Percentiles rank a stretch among this genome's conserved stretches.
These are phyloP conservation scores for Lathyrus aphaca DNA, from an alignment of 306 rosid species.

Conservation along the genomic window DNA sequence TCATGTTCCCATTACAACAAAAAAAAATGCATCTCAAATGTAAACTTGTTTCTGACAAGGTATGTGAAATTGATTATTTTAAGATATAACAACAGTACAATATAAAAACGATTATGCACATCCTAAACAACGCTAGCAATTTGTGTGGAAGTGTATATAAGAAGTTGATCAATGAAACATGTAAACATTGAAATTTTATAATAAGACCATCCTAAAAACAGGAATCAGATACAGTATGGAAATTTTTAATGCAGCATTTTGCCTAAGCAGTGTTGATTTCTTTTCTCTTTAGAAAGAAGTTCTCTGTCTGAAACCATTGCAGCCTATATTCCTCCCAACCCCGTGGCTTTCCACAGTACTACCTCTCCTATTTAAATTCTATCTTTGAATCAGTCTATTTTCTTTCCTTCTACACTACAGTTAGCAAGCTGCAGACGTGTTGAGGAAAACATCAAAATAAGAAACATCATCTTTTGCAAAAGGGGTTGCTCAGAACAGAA, in stretches of 20 bases:
- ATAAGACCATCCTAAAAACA: background rate
- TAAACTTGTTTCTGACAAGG: constrained; percentile 28
- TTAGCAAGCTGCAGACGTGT: background rate
- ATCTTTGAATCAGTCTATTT: background rate
- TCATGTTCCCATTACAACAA: background rate
- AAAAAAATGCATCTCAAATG: constrained; percentile 10
- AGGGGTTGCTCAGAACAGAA: constrained; percentile 8
- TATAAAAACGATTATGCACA: background rate
- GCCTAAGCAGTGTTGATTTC: constrained; percentile 15
- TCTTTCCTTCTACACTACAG: background rate
- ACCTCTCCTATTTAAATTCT: background rate
- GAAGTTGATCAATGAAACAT: constrained; percentile 17
- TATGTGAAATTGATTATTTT: background rate
- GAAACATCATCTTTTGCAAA: background rate
- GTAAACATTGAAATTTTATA: background rate
- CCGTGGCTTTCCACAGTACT: background rate
- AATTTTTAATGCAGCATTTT: background rate
- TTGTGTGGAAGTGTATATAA: background rate
- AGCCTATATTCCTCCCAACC: constrained; percentile 1
- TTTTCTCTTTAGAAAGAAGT: background rate
- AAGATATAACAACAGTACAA: background rate
- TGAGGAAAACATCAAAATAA: constrained; percentile 11
- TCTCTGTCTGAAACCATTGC: constrained; percentile 15
- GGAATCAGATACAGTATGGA: background rate
- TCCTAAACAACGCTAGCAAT: background rate